Evolutionary conservation across 2,329 filamentous ascomycete species (phyloP).

Genomic region (Trichothecium roseum): DNA sequence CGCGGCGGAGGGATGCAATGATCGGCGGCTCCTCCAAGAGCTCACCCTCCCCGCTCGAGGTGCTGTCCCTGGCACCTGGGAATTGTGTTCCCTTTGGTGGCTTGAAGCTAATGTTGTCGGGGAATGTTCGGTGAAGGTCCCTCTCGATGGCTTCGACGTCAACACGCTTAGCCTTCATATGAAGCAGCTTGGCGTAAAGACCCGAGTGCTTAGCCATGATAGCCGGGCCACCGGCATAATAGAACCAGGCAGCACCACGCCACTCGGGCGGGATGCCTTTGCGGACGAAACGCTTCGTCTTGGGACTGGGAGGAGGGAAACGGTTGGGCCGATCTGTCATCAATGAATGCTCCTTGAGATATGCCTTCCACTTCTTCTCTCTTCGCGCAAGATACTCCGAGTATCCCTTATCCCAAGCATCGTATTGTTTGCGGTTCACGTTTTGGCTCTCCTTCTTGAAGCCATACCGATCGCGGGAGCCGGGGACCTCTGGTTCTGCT

Average conservation of each 20-base stretch:
- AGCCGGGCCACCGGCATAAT: conserved; percentile 79
- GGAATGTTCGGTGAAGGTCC: conserved; percentile 87
- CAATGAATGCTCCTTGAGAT: conserved; percentile 68
- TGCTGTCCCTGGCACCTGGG: conserved; percentile 15
- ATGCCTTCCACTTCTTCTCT: conserved; percentile 68
- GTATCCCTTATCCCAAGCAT: conserved; percentile 70
- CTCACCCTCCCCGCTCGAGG: conserved; percentile 17
- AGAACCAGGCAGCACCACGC: conserved; percentile 95
- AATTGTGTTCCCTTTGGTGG: conserved; percentile 29
- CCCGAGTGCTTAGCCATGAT: conserved; percentile 67
- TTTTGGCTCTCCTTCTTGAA: conserved; percentile 84
- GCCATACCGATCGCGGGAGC: conserved; percentile 69
- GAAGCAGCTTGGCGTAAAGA: conserved; percentile 62
- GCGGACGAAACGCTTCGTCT: conserved; percentile 80
- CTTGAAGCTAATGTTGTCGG: conserved; percentile 87
- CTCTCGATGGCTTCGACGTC: conserved; percentile 88
- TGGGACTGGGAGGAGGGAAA: conserved; percentile 72
- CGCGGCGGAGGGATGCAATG: conserved; percentile 70
- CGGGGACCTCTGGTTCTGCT: conserved; percentile 34
- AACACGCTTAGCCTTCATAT: conserved; percentile 53
- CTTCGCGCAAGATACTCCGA: conserved; percentile 64
- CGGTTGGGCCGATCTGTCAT: conserved; percentile 60
- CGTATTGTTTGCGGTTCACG: conserved; percentile 66
- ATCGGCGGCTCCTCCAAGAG: conserved; percentile 58
- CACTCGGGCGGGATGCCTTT: conserved; percentile 93